phyloP scores from a whole-genome alignment of 352 stramenopile genomes.

The Thalassiosira ordinaria region DNA sequence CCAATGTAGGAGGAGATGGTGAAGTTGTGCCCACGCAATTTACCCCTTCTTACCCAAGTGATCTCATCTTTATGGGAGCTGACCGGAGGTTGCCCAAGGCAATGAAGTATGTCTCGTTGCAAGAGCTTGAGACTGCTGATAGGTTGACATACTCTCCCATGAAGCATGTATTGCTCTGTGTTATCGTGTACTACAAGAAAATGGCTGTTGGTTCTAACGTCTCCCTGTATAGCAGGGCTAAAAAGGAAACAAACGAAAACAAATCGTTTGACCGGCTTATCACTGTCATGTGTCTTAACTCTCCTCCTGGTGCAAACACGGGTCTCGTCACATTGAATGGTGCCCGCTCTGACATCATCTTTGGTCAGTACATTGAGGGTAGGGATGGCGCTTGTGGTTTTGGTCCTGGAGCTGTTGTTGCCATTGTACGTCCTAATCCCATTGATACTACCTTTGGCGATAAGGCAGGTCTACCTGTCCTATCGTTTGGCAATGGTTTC shows the following conservation, averaged over 20 bases:
- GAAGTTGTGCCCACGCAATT: too few relatives aligned
- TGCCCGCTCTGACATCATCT: background rate
- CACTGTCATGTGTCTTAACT: constrained; percentile 1
- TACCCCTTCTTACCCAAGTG: too few relatives aligned
- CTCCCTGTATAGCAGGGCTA: background rate
- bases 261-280: background rate
- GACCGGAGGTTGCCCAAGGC: background rate
- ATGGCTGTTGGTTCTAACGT: background rate
- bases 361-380: background rate
- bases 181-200: background rate
- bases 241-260: background rate
- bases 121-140: background rate
- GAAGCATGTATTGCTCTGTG: background rate
- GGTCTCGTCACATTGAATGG: background rate
- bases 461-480: background rate
- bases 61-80: background rate
- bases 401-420: constrained; percentile 7
- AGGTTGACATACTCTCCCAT: background rate
- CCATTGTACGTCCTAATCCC: background rate
- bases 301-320: background rate
- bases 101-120: background rate
- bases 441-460: constrained; percentile 2
- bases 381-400: background rate
- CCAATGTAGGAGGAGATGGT: too few relatives aligned
- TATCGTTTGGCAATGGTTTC: background rate